A percentile compares a stretch with the other conserved stretches of the same genome.
Conservation (phyloP, 169 alveolate species). For the Plasmodium blacklocki region DNA sequence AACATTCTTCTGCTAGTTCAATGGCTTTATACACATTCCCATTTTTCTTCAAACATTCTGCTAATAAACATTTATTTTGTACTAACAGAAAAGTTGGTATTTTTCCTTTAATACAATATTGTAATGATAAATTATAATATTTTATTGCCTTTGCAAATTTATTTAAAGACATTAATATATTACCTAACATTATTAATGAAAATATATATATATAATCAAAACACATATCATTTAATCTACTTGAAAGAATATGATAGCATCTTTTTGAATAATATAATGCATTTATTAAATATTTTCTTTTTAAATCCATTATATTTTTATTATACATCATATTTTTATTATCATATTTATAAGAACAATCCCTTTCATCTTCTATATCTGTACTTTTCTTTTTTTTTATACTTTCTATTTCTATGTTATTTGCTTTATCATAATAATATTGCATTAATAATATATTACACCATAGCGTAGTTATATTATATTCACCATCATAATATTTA, state of each 20-base stretch:
- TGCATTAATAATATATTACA: constrained; percentile 43
- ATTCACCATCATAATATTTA: constrained; percentile 42
- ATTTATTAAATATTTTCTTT: constrained; percentile 43
- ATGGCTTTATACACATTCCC: constrained; percentile 67
- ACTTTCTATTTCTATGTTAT: background rate
- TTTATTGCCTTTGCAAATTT: constrained; percentile 54
- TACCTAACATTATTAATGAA: constrained; percentile 44
- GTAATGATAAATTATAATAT: constrained; percentile 42
- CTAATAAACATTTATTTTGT: constrained; percentile 63
- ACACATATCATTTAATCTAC: constrained; percentile 42
- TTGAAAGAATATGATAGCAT: constrained; percentile 28
- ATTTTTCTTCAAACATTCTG: constrained; percentile 64
- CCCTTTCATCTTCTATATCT: background rate
- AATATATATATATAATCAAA: constrained; percentile 33
- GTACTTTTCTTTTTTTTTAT: background rate
- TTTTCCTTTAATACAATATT: constrained; percentile 45
- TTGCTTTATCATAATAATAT: constrained; percentile 54
- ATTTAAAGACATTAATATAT: constrained; percentile 39
- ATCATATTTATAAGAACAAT: background rate
- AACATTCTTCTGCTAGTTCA: constrained; percentile 71
- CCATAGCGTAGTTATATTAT: constrained; percentile 23
- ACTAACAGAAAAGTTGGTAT: constrained; percentile 46
- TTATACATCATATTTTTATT: background rate
- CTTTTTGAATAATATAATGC: constrained; percentile 34
- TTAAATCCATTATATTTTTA: background rate